Evolutionary conservation across 2,329 filamentous ascomycete genomes (phyloP).

Genomic region (Ilyonectria sp.): DNA sequence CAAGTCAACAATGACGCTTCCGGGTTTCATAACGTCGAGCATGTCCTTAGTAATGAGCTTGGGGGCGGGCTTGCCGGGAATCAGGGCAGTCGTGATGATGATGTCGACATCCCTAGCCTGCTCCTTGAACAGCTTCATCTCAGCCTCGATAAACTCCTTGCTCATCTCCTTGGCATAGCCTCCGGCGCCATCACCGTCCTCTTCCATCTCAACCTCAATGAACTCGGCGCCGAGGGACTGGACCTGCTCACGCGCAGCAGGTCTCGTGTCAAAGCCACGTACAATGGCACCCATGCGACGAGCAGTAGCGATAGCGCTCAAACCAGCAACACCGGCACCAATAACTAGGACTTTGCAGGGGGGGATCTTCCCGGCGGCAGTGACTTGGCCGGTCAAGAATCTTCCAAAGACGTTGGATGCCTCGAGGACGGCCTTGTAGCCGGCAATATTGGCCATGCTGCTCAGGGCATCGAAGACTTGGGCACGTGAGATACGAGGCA

Average conservation of each 20-base stretch:
- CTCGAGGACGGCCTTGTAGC: constrained; percentile 92
- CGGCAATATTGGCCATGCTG: constrained; percentile 95
- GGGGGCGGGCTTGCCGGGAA: constrained; percentile 86
- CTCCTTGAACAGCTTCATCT: constrained; percentile 93
- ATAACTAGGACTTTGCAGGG: constrained; percentile 93
- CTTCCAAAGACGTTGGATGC: constrained; percentile 91
- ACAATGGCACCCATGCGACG: constrained; percentile 91
- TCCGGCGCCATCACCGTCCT: constrained; percentile 87
- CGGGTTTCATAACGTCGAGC: constrained; percentile 89
- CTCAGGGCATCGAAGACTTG: constrained; percentile 91
- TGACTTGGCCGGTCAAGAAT: constrained; percentile 91
- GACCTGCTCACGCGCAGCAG: constrained; percentile 90
- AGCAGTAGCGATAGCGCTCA: constrained; percentile 90
- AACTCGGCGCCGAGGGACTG: constrained; percentile 93
- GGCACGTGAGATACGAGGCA: constrained; percentile 89
- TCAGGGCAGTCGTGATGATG: constrained; percentile 92
- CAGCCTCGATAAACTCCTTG: constrained; percentile 91
- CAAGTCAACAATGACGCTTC: constrained; percentile 89
- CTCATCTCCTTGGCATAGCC: constrained; percentile 97
- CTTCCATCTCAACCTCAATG: constrained; percentile 86
- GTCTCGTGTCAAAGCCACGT: constrained; percentile 90
- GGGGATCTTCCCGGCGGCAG: constrained; percentile 90
- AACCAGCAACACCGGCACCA: constrained; percentile 88
- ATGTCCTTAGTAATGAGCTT: constrained; percentile 87
- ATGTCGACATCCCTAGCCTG: constrained; percentile 92